A percentile compares a stretch with the other conserved stretches of the same genome.
These are phyloP conservation scores for Friedmanniomyces endolithicus DNA, from an alignment of 495 filamentous ascomycete species.

Conservation along the genomic window DNA sequence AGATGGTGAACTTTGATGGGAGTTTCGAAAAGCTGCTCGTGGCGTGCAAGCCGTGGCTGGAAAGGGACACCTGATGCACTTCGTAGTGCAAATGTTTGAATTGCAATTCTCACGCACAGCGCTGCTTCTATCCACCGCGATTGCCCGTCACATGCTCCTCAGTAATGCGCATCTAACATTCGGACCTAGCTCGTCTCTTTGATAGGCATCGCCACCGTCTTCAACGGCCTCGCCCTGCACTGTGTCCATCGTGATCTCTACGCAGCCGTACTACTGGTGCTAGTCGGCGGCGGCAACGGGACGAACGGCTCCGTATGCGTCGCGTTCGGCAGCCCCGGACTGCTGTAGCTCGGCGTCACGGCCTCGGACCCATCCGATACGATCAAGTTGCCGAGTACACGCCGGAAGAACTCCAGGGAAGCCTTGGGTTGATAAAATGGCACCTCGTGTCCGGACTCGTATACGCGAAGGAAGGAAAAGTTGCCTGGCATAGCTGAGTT, in stretches of 20 bases:
- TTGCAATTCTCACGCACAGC: background rate
- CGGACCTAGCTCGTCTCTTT: background rate
- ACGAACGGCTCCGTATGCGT: conserved; percentile 38
- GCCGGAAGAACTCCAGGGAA: conserved; percentile 29
- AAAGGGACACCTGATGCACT: conserved; percentile 18
- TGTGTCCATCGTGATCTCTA: background rate
- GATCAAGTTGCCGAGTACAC: conserved; percentile 24
- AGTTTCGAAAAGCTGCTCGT: conserved; percentile 23
- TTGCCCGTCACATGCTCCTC: background rate
- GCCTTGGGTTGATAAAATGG: conserved; percentile 34
- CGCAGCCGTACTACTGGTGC: background rate
- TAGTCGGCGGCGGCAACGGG: background rate
- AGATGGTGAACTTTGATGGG: conserved; percentile 16
- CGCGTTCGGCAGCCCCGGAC: conserved; percentile 36
- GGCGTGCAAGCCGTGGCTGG: conserved; percentile 23
- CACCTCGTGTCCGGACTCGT: conserved; percentile 33
- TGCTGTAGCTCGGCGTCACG: conserved; percentile 36
- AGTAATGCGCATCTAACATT: background rate
- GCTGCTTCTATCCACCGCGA: background rate
- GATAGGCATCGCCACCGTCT: too few species aligned
- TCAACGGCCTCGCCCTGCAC: too few species aligned
- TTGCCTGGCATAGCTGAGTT: conserved; percentile 11
- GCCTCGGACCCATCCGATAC: conserved; percentile 26
- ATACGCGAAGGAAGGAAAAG: conserved; percentile 35
- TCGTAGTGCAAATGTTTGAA: background rate